Evolutionary conservation across 139 green algal genomes (phyloP), one percentile per base, ranked within the genome.

Genomic region (Gonium pectorale): DNA sequence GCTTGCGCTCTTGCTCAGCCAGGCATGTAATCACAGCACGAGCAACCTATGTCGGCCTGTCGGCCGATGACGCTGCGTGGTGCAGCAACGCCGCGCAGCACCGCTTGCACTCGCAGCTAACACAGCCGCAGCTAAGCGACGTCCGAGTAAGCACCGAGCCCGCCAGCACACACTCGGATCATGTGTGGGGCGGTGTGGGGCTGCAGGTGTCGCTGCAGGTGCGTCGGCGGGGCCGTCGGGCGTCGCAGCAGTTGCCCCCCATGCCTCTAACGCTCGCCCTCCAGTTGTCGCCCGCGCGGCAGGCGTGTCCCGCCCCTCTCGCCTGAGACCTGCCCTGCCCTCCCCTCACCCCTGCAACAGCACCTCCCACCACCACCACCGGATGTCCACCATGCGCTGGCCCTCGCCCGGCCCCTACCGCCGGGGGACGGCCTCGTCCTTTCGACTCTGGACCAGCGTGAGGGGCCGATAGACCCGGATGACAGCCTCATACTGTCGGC

Each of bases 201-300:
- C 27, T 82, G 22, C 75, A 73, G 41, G 74, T 82, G 1, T 83
- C 77, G 24, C 21, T 83, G 2, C 77, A 83, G 77, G 77, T 83
- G 62, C 21, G n/a, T n/a, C n/a, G n/a, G n/a, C n/a, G n/a, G n/a
- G n/a, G n/a, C n/a, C n/a, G n/a, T n/a, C n/a, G n/a, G n/a, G n/a
- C n/a, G n/a, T n/a, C n/a, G 77, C 31, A 41, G 13, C 2, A 13
- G 24, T 27, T 3, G 2, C 33, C 3, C n/a, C 29, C n/a, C n/a
- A 22, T 15, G 40, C 37, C 29, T 29, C 24, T 43, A 31, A 21
- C 11, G 21, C 31, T 63, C 26, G 37, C 51, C 21, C 38, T 9
- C 13, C 35, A 22, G 0, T 24, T 24, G 5, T 24, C 22, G 13
- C 24, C 52, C 43, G 29, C 43, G 27, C 26, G 8, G 19, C 54